Evolutionary conservation across 2,329 filamentous ascomycete species (phyloP), one percentile per base, ranked within the genome.

Genomic region (Xylariaceae sp.): DNA sequence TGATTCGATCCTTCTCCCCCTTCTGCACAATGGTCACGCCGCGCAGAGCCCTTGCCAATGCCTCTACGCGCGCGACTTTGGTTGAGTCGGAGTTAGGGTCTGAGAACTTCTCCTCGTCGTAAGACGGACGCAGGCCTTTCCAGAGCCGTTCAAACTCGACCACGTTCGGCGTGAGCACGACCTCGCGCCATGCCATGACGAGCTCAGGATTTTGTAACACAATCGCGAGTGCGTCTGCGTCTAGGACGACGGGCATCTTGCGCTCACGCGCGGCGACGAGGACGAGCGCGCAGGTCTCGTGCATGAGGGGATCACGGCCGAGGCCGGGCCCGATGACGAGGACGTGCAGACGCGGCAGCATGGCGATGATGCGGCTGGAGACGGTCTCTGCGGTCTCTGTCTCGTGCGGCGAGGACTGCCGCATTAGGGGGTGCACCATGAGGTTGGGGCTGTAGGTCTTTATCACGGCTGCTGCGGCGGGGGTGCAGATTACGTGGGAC

Each of bases 391-490:
- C 81, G 65, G 84, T 80, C 10, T 78, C 78, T 8, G 48, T 75
- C 67, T 84, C 79, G 35, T 75, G 71, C 4, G 72, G 59, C 9
- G 75, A 71, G 51, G 85, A 84, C 74, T 94, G 90, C 35, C 91
- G 89, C 85, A 99, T 93, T 66, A 97, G 84, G 0, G 94, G 94
- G 74, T 97, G 94, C 9, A 99, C 94, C 93, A 99, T 99, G 34
- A 99, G 81, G 73, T 97, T 97, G 2, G 94, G 94, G 17, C 92
- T 97, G 78, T 97, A 99, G 3, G 91, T 90, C 79, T 99, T 99
- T 77, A 99, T 96, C 44, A 97, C 92, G 69, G 85, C 81, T 51
- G 83, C 91, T 2, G 94, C 94, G 57, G 84, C 88, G 8, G 90
- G 91, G 61, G 96, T 96, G 79, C 94, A 99, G 71, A 99, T 96